Evolutionary conservation across 2,329 filamentous ascomycete species (phyloP).

Genomic region (Davidsoniella virescens): DNA sequence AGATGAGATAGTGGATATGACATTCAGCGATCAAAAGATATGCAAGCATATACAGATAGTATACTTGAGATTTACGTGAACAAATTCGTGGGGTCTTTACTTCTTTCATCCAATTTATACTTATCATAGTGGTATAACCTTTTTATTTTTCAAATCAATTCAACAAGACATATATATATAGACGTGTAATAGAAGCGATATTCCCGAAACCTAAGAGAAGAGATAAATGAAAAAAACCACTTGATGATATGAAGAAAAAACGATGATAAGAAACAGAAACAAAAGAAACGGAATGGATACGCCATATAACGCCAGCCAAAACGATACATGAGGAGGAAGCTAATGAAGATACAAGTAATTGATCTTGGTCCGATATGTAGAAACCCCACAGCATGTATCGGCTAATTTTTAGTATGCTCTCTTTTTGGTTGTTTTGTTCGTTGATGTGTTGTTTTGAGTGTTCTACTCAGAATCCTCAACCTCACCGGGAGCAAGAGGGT

Average conservation of each 20-base stretch:
- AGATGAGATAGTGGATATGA: too few species aligned
- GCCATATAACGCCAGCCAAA: constrained; percentile 12
- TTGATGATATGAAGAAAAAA: constrained; percentile 3
- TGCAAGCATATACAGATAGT: not conserved
- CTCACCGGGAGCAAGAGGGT: constrained; percentile 15
- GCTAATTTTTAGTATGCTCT: not conserved
- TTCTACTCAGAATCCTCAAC: constrained; percentile 8
- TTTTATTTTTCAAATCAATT: too few species aligned
- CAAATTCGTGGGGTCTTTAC: too few species aligned
- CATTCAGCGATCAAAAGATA: too few species aligned
- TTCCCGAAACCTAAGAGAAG: constrained; percentile 13
- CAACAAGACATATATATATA: not conserved
- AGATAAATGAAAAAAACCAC: constrained; percentile 15
- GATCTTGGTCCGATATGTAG: too few species aligned
- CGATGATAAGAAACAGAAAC: constrained; percentile 1
- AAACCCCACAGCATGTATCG: too few species aligned
- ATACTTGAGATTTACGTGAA: not conserved
- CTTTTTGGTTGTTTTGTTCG: not conserved
- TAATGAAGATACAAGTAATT: not conserved
- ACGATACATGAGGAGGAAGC: constrained; percentile 6
- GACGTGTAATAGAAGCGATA: not conserved
- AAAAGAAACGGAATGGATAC: constrained; percentile 9
- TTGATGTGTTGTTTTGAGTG: not conserved
- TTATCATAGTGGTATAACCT: too few species aligned
- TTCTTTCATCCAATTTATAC: too few species aligned